Conservation (phyloP, 1,284 basidiomycete genomes). For the Trichosporon faecale region DNA sequence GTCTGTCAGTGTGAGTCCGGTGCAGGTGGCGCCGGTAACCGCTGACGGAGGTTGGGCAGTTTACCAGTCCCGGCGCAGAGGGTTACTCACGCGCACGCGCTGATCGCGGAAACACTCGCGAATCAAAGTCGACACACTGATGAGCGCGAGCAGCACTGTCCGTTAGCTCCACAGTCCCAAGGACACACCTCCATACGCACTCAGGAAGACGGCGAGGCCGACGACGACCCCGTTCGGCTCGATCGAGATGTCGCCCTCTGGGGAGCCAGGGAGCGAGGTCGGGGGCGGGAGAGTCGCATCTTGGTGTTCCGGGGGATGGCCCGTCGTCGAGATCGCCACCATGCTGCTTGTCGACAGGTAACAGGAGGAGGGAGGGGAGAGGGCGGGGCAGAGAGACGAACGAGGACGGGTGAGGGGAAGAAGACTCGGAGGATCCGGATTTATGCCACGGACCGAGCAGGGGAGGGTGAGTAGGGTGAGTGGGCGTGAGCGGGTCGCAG, state of each 20-base stretch:
- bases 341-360: not conserved
- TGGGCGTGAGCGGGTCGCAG: no score
- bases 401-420: not conserved
- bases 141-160: not conserved
- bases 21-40: no score
- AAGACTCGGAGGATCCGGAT: not conserved
- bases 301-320: not conserved
- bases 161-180: not conserved
- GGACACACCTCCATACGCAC: not conserved
- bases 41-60: not conserved
- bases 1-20: not conserved
- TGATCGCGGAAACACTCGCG: not conserved
- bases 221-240: conserved; percentile 1
- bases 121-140: not conserved
- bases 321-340: conserved; percentile 8
- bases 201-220: not conserved
- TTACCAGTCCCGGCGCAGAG: not conserved
- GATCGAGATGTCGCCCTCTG: not conserved
- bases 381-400: not conserved
- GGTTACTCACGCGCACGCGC: not conserved
- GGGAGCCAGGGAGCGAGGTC: not conserved
- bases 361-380: not conserved
- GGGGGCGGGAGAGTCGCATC: not conserved
- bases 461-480: not conserved
- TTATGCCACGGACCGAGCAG: not conserved